phyloP scores from a whole-genome alignment of 495 filamentous ascomycete species.

The Podospora appendiculata region DNA sequence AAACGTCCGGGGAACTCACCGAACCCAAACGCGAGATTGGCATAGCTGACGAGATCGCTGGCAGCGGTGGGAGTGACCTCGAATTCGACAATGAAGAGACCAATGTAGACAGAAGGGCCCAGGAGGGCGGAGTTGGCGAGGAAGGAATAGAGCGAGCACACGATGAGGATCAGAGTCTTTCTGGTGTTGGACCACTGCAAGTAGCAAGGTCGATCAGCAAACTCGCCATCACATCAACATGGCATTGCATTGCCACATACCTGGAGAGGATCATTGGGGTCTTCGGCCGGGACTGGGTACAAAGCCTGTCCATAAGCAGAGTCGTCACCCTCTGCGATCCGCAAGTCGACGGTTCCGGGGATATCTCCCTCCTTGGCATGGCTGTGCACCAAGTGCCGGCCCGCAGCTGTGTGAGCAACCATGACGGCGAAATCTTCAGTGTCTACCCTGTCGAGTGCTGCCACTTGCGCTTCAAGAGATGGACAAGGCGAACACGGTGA shows the following conservation, averaged over 20 bases:
- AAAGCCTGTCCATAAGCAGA: slow-evolving; percentile 54
- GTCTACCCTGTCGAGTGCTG: no score
- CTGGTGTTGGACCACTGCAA: slow-evolving; percentile 48
- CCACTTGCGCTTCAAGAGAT: no score
- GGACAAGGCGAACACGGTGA: no score
- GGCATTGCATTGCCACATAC: slow-evolving; percentile 45
- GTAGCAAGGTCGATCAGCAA: no score
- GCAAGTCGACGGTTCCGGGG: slow-evolving; percentile 51
- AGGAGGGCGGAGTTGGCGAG: slow-evolving; percentile 51
- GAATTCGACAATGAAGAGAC: slow-evolving; percentile 49
- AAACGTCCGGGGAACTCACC: no score
- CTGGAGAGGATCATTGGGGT: slow-evolving; percentile 59
- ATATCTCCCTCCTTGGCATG: slow-evolving; percentile 53
- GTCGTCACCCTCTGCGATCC: slow-evolving; percentile 52
- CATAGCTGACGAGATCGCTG: slow-evolving; percentile 52
- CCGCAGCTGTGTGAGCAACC: no score
- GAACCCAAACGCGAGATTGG: slow-evolving; percentile 57
- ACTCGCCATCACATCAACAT: neutral
- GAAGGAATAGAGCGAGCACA: slow-evolving; percentile 54
- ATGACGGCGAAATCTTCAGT: no score
- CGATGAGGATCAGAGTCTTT: slow-evolving; percentile 52
- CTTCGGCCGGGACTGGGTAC: slow-evolving; percentile 54
- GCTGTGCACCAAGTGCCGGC: slow-evolving; percentile 19
- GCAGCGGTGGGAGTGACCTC: slow-evolving; percentile 40
- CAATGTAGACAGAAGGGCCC: slow-evolving; percentile 54